phyloP scores from a whole-genome alignment of 2,329 filamentous ascomycete genomes.

The Magnaporthiopsis poae region DNA sequence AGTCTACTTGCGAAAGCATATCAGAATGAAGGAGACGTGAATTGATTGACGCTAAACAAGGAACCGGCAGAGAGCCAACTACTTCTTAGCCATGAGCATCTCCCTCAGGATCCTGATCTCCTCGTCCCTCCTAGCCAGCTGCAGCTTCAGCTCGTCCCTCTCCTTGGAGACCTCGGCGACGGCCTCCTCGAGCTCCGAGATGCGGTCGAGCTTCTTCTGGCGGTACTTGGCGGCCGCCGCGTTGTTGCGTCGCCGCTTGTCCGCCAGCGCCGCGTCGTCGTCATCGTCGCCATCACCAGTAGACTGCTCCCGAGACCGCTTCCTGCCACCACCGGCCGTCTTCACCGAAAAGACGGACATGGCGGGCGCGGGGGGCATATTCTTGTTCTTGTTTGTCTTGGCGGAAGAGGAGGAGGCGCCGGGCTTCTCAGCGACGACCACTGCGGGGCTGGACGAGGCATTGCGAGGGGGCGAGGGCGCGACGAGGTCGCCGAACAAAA shows the following conservation, averaged over 20 bases:
- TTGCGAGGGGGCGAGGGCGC: neutral
- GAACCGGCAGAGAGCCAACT: neutral
- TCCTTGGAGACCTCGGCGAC: conserved; percentile 43
- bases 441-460: neutral
- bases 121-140: conserved; percentile 47
- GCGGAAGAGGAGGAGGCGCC: neutral
- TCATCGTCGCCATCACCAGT: conserved; percentile 2
- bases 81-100: conserved; percentile 18
- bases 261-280: neutral
- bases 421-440: neutral
- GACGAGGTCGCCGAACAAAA: conserved; percentile 2
- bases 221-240: conserved; percentile 53
- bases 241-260: conserved; percentile 52
- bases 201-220: conserved; percentile 53
- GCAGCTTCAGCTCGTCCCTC: conserved; percentile 45
- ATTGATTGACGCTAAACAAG: neutral
- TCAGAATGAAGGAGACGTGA: neutral
- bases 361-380: conserved; percentile 1
- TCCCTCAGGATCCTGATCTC: conserved; percentile 47
- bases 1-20: too few relatives aligned
- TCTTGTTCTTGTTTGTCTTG: conserved; percentile 3
- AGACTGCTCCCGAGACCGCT: conserved; percentile 5
- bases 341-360: conserved; percentile 7
- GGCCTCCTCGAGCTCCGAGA: conserved; percentile 43
- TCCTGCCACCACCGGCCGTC: neutral